These are phyloP conservation scores for Vitis hybrid DNA, from an alignment of 177 flowering plant genomes.

Conservation along the genomic window DNA sequence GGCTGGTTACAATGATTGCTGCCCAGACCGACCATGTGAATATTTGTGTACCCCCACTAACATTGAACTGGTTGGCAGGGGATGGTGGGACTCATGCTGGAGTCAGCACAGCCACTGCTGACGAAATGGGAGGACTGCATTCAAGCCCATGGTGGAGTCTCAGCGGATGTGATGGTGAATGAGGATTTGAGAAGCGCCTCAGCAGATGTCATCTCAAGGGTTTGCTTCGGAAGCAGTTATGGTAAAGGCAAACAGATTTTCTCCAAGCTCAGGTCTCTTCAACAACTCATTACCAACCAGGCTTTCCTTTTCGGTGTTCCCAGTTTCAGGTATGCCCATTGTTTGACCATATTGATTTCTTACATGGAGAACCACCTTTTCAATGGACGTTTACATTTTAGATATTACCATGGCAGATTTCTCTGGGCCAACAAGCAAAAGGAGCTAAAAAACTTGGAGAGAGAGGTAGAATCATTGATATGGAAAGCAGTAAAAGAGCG, in stretches of 20 bases:
- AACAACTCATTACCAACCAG: constrained; percentile 30
- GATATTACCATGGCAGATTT: constrained; percentile 17
- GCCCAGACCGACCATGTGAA: no score
- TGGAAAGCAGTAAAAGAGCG: constrained; percentile 48
- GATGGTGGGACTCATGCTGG: constrained; percentile 56
- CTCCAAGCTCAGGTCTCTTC: constrained; percentile 56
- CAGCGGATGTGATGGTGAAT: constrained; percentile 42
- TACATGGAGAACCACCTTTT: neutral
- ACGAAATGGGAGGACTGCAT: constrained; percentile 41
- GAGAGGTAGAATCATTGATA: constrained; percentile 48
- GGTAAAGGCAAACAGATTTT: constrained; percentile 47
- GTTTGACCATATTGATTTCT: neutral
- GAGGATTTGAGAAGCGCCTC: constrained; percentile 47
- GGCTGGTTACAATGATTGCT: no score
- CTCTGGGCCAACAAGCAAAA: constrained; percentile 22
- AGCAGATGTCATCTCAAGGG: constrained; percentile 55
- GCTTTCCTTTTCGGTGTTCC: constrained; percentile 38
- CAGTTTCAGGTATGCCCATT: constrained; percentile 24
- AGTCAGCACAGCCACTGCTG: constrained; percentile 39
- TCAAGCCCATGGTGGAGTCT: constrained; percentile 28
- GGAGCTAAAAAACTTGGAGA: constrained; percentile 34
- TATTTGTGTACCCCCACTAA: neutral
- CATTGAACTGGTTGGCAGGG: constrained; percentile 26
- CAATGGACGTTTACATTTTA: neutral
- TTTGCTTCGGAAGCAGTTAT: constrained; percentile 57